Evolutionary conservation across 306 rosid genomes (phyloP), one percentile per base, ranked within the genome.

Genomic region (Malus sylvestris): DNA sequence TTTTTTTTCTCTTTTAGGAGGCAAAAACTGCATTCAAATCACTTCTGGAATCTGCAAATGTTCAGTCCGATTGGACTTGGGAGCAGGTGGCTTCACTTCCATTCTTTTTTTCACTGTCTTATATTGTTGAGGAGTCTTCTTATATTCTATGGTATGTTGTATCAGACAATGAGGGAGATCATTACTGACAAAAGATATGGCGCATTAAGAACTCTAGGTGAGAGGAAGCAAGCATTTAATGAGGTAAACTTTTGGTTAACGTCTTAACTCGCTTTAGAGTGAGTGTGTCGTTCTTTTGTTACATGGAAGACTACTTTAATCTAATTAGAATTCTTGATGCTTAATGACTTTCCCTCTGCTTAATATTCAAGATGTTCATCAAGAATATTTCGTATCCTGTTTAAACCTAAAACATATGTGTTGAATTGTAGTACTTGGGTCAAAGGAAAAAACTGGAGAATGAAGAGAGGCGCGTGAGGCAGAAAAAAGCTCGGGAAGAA

Each of bases 21-120:
- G 99, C 99, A 76, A 96, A 92, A 88, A 91, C 81, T 78, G 97
- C 98, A 55, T 96, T 96, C 78, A 96, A 96, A 86, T 88, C 89
- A 2, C 98, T 96, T 60, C 74, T 96, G 85, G 99, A 96, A 83
- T 92, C 93, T 68, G 97, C 78, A 30, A 96, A 89, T 80, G 99
- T 96, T 33, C 95, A 89, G 71, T 96, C 99, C 80, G 99, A 96
- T 88, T 96, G 99, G 99, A 86, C 97, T 63, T 96, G 99, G 99
- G 99, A 96, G 81, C 99, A 96, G 99, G 99, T 96, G 77, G 79
- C 49, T 53, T 77, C 74, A 42, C 22, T 74, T 51, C 62, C 73
- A 67, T 83, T 81, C 15, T 42, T 77, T 35, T 71, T 75, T 32
- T 55, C 16, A 33, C 46, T 7, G 9, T 38, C 57, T 25, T 70